Evolutionary conservation across 495 filamentous ascomycete species (phyloP).

Genomic region (Antarctomyces pellizariae): DNA sequence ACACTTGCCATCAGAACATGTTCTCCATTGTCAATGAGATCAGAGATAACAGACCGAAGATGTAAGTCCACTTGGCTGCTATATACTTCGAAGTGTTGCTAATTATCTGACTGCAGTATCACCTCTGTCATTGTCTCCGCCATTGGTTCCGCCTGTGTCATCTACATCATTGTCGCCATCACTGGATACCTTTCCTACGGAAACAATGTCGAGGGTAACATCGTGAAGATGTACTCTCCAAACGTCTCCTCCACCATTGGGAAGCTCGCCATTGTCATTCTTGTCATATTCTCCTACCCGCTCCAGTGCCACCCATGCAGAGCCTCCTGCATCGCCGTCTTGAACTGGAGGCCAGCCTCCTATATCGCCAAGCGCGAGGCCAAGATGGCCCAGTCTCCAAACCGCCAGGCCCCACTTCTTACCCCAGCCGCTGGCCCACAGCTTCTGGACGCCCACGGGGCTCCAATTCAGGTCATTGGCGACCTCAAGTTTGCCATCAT

Average conservation of each 20-base stretch:
- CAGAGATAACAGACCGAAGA: conserved; percentile 40
- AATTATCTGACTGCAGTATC: conserved; percentile 28
- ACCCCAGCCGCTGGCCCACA: conserved; percentile 11
- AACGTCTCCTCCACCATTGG: conserved; percentile 74
- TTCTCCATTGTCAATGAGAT: conserved; percentile 97
- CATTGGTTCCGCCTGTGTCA: conserved; percentile 53
- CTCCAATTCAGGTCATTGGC: conserved; percentile 36
- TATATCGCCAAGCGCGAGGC: conserved; percentile 9
- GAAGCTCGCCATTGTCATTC: conserved; percentile 80
- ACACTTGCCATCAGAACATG: conserved; percentile 99
- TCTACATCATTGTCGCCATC: conserved; percentile 81
- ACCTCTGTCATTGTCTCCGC: conserved; percentile 59
- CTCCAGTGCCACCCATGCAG: conserved; percentile 89
- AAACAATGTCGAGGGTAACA: conserved; percentile 66
- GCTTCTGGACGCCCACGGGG: conserved; percentile 1
- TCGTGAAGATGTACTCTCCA: conserved; percentile 74
- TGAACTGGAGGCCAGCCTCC: conserved; percentile 60
- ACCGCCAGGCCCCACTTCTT: conserved; percentile 18
- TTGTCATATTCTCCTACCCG: conserved; percentile 93
- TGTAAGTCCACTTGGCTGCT: conserved; percentile 4
- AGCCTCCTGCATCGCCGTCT: conserved; percentile 73
- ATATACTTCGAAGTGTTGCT: not conserved
- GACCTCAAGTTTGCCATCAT: conserved; percentile 78
- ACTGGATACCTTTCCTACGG: conserved; percentile 93
- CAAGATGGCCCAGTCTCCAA: conserved; percentile 14